Base-by-base conservation (phyloP, 169 alveolate species). In the Plasmodium yoelii region DNA sequence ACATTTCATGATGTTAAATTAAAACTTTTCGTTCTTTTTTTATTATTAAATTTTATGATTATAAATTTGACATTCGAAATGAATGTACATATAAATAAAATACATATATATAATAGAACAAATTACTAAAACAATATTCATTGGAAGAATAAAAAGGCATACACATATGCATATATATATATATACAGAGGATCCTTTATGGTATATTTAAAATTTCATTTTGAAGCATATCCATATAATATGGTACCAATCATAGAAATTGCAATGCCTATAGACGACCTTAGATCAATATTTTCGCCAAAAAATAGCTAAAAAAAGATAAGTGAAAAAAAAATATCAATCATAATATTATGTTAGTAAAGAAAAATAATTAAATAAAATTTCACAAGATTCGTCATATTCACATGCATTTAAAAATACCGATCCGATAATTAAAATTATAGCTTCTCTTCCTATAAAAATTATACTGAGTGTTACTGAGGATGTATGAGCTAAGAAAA, bases 191-290 rank as follows among this genome's bases (percentile, higher is more conserved):
- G 4, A 15, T 3, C 19, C 59, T 15, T 3, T 15, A 8, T n/a
- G 8, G 6, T 51, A 51, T 51, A 6, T 51, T 12, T 51, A 51
- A 42, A 59, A 19, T 53, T 46, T 75, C 65, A 75, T 24, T 75
- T 75, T 9, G 88, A 75, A 1, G 88, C 88, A 60, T 60, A 75
- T 6, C 88, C 88, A 75, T 75, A 75, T 28, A 75, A 55, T 22
- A 75, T 63, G 65, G 88, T 75, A 75, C 88, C 88, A 63, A 75
- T 47, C 88, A 75, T 75, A 22, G 88, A 75, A 47, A 75, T 75
- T 15, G 67, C 88, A 61, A 75, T 75, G 10, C 88, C 88, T 22
- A 75, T 75, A 49, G 88, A 75, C n/a, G 88, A 75, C 24, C 75
- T 75, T 12, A 75, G 26, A 75, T 75, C 49, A 65, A 75, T 28